Evolutionary conservation across 106 monocot species (phyloP).

Genomic region (Dioscorea zingiberensis): DNA sequence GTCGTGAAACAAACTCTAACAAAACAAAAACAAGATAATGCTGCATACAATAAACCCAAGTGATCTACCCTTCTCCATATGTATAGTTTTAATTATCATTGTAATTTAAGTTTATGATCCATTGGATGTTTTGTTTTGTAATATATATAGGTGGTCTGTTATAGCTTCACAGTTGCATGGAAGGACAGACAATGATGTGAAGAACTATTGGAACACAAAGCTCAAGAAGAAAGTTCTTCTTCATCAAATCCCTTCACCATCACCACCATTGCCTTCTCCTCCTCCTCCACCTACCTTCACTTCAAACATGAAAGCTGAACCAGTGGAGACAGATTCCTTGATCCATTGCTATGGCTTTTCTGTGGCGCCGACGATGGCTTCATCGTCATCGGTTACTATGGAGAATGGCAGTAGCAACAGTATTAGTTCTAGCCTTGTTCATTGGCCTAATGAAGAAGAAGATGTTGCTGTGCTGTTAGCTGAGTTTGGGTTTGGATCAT

Average conservation of each 20-base stretch:
- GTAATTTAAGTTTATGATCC: too few relatives aligned
- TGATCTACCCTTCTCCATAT: too few relatives aligned
- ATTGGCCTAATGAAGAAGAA: not conserved
- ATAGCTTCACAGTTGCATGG: conserved; percentile 6
- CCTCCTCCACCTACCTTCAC: not conserved
- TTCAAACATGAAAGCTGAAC: not conserved
- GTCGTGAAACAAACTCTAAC: too few relatives aligned
- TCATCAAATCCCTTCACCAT: not conserved
- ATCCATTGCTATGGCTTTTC: not conserved
- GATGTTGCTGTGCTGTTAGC: not conserved
- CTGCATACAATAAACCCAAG: too few relatives aligned
- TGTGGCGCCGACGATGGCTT: not conserved
- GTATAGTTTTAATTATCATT: too few relatives aligned
- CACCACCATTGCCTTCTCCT: too few relatives aligned
- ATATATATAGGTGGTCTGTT: conserved; percentile 11
- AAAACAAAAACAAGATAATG: too few relatives aligned
- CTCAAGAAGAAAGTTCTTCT: conserved; percentile 6
- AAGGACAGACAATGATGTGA: conserved; percentile 13
- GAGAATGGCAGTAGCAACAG: not conserved
- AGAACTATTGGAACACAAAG: conserved; percentile 20
- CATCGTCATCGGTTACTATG: not conserved
- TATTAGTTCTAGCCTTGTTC: too few relatives aligned
- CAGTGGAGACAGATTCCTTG: not conserved
- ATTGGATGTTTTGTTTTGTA: too few relatives aligned
- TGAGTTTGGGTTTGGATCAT: not conserved